phyloP scores from a whole-genome alignment of 768 basidiomycete species.

The Lactarius pseudohatsudake region DNA sequence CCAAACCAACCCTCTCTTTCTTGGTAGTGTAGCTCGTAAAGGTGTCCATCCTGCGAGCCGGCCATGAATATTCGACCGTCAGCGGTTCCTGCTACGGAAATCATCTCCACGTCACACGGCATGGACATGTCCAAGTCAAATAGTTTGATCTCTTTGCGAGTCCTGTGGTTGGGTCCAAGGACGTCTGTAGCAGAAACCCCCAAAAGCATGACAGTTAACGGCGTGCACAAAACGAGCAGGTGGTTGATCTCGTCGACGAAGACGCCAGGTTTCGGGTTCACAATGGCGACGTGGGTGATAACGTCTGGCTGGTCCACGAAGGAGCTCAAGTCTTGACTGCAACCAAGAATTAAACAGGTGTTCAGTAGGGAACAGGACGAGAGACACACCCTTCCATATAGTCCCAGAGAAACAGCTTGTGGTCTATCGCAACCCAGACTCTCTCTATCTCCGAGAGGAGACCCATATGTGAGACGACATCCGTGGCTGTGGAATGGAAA shows the following conservation, averaged over 20 bases:
- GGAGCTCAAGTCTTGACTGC: constrained; percentile 86
- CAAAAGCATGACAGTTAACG: constrained; percentile 77
- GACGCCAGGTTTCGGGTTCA: constrained; percentile 79
- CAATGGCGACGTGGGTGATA: constrained; percentile 85
- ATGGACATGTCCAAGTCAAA: constrained; percentile 87
- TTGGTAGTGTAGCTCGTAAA: constrained; percentile 93
- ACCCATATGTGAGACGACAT: constrained; percentile 81
- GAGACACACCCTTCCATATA: constrained; percentile 81
- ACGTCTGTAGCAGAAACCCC: constrained; percentile 64
- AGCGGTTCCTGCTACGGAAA: constrained; percentile 71
- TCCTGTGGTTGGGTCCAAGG: constrained; percentile 40
- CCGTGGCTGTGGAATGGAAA: constrained; percentile 47
- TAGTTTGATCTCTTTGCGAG: constrained; percentile 75
- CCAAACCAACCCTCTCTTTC: constrained; percentile 91
- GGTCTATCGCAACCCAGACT: constrained; percentile 94
- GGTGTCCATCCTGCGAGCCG: constrained; percentile 77
- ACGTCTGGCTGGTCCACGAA: constrained; percentile 89
- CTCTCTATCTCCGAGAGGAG: constrained; percentile 90
- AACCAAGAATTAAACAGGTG: constrained; percentile 19
- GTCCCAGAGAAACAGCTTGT: constrained; percentile 95
- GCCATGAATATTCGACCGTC: constrained; percentile 92
- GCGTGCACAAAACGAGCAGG: constrained; percentile 88
- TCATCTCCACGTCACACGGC: constrained; percentile 81
- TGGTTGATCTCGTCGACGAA: constrained; percentile 92
- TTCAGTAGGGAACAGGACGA: constrained; percentile 7